A percentile compares a stretch with the other conserved stretches of the same genome.
Evolutionary conservation across 2,329 filamentous ascomycete genomes (phyloP).

Genomic region (Zarea fungicola): DNA sequence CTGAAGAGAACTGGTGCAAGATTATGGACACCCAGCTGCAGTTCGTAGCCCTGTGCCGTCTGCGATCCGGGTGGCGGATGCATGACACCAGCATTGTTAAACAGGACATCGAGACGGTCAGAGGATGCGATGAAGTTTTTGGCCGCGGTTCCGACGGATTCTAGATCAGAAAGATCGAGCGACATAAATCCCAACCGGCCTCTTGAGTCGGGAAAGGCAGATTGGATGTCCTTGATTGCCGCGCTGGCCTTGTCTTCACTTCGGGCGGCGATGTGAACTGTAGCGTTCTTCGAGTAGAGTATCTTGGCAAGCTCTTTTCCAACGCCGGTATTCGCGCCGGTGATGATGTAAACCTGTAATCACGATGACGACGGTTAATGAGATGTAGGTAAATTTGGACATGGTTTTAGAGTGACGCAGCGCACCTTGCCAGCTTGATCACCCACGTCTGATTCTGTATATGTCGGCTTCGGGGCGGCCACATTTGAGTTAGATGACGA

Average conservation of each 20-base stretch:
- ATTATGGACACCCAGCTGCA: slow-evolving; percentile 38
- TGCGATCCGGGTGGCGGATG: slow-evolving; percentile 33
- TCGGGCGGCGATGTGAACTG: slow-evolving; percentile 51
- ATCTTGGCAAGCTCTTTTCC: slow-evolving; percentile 48
- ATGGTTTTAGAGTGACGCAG: neutral
- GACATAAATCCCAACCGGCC: slow-evolving; percentile 38
- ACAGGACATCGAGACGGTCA: slow-evolving; percentile 32
- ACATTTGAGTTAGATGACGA: too few species aligned
- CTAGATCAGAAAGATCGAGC: slow-evolving; percentile 40
- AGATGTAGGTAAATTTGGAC: too few species aligned
- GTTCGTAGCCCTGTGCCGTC: slow-evolving; percentile 37
- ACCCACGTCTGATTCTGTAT: slow-evolving; percentile 58
- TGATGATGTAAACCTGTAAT: slow-evolving; percentile 46
- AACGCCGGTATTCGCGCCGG: slow-evolving; percentile 36
- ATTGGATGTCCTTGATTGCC: slow-evolving; percentile 41
- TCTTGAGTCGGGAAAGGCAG: slow-evolving; percentile 28
- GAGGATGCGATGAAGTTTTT: slow-evolving; percentile 26
- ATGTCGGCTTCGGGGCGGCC: slow-evolving; percentile 4
- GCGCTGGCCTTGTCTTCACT: slow-evolving; percentile 36
- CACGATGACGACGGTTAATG: neutral
- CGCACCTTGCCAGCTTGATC: slow-evolving; percentile 40
- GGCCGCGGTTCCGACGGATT: slow-evolving; percentile 28
- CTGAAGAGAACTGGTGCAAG: slow-evolving; percentile 37
- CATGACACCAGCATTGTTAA: slow-evolving; percentile 44
- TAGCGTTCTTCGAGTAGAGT: slow-evolving; percentile 49